phyloP scores from a whole-genome alignment of 306 rosid species.

The Lathyrus aphaca region DNA sequence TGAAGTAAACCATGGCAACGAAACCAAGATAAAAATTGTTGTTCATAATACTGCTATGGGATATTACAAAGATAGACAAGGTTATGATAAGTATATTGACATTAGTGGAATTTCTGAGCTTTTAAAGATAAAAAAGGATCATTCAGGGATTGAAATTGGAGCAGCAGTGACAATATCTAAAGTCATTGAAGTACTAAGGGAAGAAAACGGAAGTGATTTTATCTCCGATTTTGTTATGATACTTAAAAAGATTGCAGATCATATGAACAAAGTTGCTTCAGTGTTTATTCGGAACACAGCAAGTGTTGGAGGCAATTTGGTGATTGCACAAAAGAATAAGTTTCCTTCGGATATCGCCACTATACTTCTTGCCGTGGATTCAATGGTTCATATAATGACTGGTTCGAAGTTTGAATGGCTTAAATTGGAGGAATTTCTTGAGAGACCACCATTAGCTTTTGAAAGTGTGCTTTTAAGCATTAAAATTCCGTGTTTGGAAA shows the following conservation, averaged over 20 bases:
- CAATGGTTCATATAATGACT: slow-evolving; percentile 63
- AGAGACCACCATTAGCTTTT: slow-evolving; percentile 61
- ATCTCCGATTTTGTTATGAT: slow-evolving; percentile 49
- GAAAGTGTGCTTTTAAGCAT: slow-evolving; percentile 64
- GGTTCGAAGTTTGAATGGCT: slow-evolving; percentile 55
- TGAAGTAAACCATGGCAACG: slow-evolving; percentile 26
- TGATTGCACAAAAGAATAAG: slow-evolving; percentile 77
- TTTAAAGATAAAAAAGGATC: slow-evolving; percentile 55
- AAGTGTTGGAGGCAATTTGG: slow-evolving; percentile 86
- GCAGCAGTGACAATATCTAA: slow-evolving; percentile 68
- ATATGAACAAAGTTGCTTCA: slow-evolving; percentile 79
- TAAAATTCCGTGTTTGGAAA: slow-evolving; percentile 61
- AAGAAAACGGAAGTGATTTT: slow-evolving; percentile 34
- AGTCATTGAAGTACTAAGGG: slow-evolving; percentile 63
- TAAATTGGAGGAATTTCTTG: slow-evolving; percentile 69
- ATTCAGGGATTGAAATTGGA: slow-evolving; percentile 71
- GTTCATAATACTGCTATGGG: slow-evolving; percentile 84
- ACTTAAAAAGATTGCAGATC: slow-evolving; percentile 60
- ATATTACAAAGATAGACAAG: slow-evolving; percentile 64
- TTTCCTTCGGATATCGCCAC: slow-evolving; percentile 95
- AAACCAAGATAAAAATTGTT: slow-evolving; percentile 50
- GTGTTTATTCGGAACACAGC: slow-evolving; percentile 72
- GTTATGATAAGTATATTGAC: slow-evolving; percentile 63
- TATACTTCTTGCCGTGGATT: slow-evolving; percentile 73
- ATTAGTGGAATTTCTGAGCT: slow-evolving; percentile 63